These are phyloP conservation scores for Plantago ovata DNA, from an alignment of 257 asterid genomes.

Conservation along the genomic window DNA sequence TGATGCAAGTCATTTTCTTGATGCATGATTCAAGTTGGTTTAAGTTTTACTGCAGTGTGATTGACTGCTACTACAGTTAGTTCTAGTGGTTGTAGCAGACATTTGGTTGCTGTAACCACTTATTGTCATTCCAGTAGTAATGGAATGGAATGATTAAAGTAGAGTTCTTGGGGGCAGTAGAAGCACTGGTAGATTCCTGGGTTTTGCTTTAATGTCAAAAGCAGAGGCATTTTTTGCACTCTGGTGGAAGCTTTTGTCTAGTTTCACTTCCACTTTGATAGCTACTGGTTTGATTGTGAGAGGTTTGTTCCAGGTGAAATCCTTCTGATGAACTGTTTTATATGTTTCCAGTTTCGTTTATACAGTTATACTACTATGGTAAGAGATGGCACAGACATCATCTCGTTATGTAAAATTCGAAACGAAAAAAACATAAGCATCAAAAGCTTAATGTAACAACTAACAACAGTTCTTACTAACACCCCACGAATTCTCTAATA, in stretches of 20 bases:
- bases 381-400: no score
- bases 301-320: neutral
- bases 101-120: conserved; percentile 21
- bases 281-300: conserved; percentile 30
- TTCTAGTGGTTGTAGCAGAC: neutral
- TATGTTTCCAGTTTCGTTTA: no score
- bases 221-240: conserved; percentile 29
- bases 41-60: conserved; percentile 21
- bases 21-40: conserved; percentile 4
- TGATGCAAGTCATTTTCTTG: conserved; percentile 30
- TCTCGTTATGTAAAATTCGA: no score
- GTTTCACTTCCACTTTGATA: conserved; percentile 32
- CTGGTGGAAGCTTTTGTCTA: conserved; percentile 47
- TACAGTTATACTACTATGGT: no score
- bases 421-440: no score
- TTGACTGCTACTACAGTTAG: conserved; percentile 9
- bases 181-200: conserved; percentile 45
- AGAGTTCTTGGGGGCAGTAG: conserved; percentile 24
- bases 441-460: no score
- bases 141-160: conserved; percentile 30
- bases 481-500: no score
- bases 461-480: no score
- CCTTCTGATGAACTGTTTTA: no score
- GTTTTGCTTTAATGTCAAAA: conserved; percentile 40
- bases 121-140: conserved; percentile 29